Percentiles rank a stretch among this genome's conserved stretches.
Conservation (phyloP, 1,284 basidiomycete genomes). For the Retiboletus flavoniger region DNA sequence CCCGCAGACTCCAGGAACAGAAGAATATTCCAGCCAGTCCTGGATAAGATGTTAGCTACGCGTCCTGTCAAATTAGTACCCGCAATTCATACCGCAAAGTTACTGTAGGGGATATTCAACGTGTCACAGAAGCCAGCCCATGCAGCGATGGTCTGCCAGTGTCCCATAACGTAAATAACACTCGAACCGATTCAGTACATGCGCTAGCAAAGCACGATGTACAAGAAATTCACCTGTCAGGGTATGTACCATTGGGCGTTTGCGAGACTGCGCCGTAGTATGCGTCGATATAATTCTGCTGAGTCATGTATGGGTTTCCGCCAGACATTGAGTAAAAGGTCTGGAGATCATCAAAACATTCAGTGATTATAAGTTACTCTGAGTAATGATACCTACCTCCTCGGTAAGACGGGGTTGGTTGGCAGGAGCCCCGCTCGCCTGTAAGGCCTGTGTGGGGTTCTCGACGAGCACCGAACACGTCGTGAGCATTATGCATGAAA, state of each 20-base stretch:
- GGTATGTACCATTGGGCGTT: slow-evolving; percentile 18
- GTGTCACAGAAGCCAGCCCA: slow-evolving; percentile 24
- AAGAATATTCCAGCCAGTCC: slow-evolving; percentile 28
- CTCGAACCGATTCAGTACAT: slow-evolving; percentile 5
- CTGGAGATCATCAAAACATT: slow-evolving; percentile 3
- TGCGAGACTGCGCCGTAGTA: slow-evolving; percentile 21
- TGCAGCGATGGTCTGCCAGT: slow-evolving; percentile 22
- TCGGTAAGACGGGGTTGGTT: slow-evolving; percentile 18
- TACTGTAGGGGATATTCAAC: slow-evolving; percentile 18
- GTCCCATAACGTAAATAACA: slow-evolving; percentile 1
- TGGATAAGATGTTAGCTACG: background rate
- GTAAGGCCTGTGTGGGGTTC: slow-evolving; percentile 12
- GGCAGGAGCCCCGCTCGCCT: slow-evolving; percentile 3
- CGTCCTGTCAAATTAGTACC: background rate
- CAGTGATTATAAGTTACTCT: background rate
- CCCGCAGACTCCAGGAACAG: slow-evolving; percentile 19
- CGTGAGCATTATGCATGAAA: slow-evolving; percentile 25
- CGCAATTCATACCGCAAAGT: slow-evolving; percentile 16
- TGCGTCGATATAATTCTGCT: slow-evolving; percentile 23
- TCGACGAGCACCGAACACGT: slow-evolving; percentile 6
- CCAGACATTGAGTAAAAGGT: slow-evolving; percentile 18
- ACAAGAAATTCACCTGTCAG: slow-evolving; percentile 10
- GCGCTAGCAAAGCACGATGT: background rate
- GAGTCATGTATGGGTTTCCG: slow-evolving; percentile 21
- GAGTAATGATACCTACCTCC: slow-evolving; percentile 6